Percentiles rank a stretch among this genome's conserved stretches.
Evolutionary conservation across 345 rosid genomes (phyloP).

Genomic region (Draba incana): DNA sequence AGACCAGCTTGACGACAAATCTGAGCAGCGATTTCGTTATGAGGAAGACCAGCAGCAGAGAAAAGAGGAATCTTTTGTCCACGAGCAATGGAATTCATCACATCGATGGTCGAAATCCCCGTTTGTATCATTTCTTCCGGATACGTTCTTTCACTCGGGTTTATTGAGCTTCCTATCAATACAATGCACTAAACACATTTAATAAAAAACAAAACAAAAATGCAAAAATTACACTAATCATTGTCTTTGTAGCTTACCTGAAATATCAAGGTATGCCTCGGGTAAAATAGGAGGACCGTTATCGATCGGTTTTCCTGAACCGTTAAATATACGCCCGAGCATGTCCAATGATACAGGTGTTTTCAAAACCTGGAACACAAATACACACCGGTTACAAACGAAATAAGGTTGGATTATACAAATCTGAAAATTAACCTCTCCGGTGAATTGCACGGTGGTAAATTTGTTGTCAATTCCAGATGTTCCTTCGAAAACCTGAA

Average conservation of each 20-base stretch:
- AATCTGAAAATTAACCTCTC: conserved; percentile 55
- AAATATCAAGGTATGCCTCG: conserved; percentile 95
- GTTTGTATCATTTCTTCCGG: conserved; percentile 99
- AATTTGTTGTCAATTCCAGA: conserved; percentile 94
- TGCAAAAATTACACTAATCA: background rate
- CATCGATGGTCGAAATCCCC: conserved; percentile 97
- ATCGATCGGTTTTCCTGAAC: conserved; percentile 98
- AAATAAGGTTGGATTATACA: background rate
- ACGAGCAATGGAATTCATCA: conserved; percentile 97
- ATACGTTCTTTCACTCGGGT: conserved; percentile 98
- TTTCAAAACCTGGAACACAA: conserved; percentile 67
- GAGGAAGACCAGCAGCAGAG: conserved; percentile 99
- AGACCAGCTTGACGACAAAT: conserved; percentile 99
- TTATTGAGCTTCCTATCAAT: conserved; percentile 83
- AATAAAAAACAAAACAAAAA: background rate
- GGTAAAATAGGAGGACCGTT: conserved; percentile 96
- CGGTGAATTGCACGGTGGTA: conserved; percentile 91
- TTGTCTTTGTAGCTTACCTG: conserved; percentile 52
- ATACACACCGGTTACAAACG: conserved; percentile 15
- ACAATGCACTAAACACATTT: conserved; percentile 1
- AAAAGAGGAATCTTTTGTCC: conserved; percentile 98
- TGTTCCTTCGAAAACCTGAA: conserved; percentile 91
- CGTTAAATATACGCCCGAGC: conserved; percentile 98
- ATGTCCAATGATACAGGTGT: conserved; percentile 95
- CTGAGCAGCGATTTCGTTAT: conserved; percentile 98